Percentiles rank a stretch among this genome's conserved stretches.
These are phyloP conservation scores for Haberlea rhodopensis DNA, from an alignment of 257 asterid genomes.

Conservation along the genomic window DNA sequence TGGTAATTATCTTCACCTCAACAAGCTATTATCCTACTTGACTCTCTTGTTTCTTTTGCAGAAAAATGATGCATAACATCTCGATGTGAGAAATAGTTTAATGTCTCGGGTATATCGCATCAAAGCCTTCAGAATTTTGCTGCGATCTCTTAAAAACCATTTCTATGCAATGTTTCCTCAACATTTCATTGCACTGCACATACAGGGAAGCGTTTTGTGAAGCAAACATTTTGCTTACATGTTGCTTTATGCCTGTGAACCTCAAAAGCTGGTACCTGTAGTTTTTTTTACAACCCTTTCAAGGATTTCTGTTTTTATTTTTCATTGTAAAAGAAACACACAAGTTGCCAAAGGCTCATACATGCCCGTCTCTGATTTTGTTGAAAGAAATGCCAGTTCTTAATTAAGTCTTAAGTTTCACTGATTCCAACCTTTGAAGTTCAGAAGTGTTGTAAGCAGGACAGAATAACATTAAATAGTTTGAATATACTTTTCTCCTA, in stretches of 20 bases:
- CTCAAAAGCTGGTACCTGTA: constrained; percentile 29
- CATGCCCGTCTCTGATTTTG: constrained; percentile 6
- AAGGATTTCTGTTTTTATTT: constrained; percentile 7
- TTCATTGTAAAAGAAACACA: constrained; percentile 26
- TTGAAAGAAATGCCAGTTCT: not conserved
- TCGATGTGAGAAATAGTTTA: constrained; percentile 18
- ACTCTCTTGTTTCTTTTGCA: constrained; percentile 28
- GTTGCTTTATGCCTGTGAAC: constrained; percentile 17
- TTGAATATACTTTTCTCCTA: too few species aligned
- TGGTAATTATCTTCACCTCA: constrained; percentile 1
- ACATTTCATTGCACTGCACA: constrained; percentile 5
- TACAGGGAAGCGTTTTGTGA: constrained; percentile 29
- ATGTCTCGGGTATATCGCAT: not conserved
- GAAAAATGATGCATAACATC: constrained; percentile 34
- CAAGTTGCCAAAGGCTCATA: constrained; percentile 10
- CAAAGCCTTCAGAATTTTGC: constrained; percentile 9
- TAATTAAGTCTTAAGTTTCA: not conserved
- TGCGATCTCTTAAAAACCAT: constrained; percentile 14
- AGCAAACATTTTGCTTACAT: constrained; percentile 21
- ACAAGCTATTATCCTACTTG: not conserved
- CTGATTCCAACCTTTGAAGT: constrained; percentile 18
- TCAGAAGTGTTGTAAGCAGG: not conserved
- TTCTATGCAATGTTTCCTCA: constrained; percentile 6
- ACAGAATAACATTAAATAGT: not conserved
- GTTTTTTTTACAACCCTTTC: constrained; percentile 14